Evolutionary conservation across 495 filamentous ascomycete species (phyloP).

Genomic region (Aspergillus incahuasiensis): DNA sequence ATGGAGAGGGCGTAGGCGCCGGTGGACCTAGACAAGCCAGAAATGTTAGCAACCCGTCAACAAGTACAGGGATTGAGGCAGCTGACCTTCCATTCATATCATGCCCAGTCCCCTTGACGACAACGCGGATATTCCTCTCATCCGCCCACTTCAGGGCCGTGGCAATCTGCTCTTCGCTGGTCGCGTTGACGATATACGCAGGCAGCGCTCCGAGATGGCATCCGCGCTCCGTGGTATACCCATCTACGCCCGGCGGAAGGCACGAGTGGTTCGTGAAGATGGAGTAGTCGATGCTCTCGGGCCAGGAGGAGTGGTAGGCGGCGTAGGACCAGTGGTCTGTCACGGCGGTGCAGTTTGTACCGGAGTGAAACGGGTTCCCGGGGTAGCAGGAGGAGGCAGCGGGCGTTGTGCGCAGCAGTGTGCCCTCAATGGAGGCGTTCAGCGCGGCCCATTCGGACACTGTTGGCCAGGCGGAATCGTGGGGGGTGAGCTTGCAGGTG

Average conservation of each 20-base stretch:
- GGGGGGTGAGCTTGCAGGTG: constrained; percentile 16
- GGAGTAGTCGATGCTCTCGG: constrained; percentile 20
- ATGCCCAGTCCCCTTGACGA: constrained; percentile 48
- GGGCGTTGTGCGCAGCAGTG: constrained; percentile 18
- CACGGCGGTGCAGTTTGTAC: constrained; percentile 18
- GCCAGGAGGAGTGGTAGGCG: constrained; percentile 17
- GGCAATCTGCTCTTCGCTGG: constrained; percentile 21
- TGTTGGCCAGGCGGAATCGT: constrained; percentile 24
- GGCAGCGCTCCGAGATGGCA: constrained; percentile 27
- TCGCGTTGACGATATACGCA: constrained; percentile 31
- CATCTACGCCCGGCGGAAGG: constrained; percentile 16
- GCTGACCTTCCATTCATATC: constrained; percentile 46
- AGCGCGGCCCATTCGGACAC: constrained; percentile 22
- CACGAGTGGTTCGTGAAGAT: constrained; percentile 27
- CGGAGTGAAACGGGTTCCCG: constrained; percentile 18
- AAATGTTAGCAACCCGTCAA: background rate
- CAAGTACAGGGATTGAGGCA: background rate
- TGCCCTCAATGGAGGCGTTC: constrained; percentile 21
- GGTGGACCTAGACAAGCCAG: constrained; percentile 30
- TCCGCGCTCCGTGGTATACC: constrained; percentile 11
- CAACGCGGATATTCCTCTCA: constrained; percentile 49
- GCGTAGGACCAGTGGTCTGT: constrained; percentile 21
- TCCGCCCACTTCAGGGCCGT: constrained; percentile 44
- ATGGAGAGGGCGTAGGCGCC: constrained; percentile 46
- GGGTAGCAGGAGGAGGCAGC: constrained; percentile 26